phyloP scores from a whole-genome alignment of 2,329 filamentous ascomycete species.

The Aspergillus sp. region DNA sequence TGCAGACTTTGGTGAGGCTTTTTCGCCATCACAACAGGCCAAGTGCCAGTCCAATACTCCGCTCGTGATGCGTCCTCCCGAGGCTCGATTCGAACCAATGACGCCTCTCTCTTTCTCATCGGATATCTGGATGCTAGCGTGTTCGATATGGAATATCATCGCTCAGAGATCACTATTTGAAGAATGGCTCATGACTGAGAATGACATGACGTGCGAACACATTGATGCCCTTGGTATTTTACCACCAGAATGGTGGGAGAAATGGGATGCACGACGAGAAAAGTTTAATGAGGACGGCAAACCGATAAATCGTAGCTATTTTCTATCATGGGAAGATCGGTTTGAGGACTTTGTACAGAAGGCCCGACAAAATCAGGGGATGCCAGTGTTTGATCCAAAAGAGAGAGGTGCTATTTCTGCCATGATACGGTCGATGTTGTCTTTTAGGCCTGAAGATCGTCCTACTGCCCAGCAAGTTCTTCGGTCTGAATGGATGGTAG shows the following conservation, averaged over 20 bases:
- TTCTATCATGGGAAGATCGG: conserved; percentile 17
- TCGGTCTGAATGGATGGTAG: conserved; percentile 25
- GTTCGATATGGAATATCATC: conserved; percentile 31
- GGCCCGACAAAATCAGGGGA: conserved; percentile 17
- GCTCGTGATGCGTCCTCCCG: conserved; percentile 22
- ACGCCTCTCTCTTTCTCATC: conserved; percentile 24
- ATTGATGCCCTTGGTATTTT: conserved; percentile 27
- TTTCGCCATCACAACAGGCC: conserved; percentile 7
- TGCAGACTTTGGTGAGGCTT: conserved; percentile 22
- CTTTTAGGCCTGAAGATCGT: conserved; percentile 20
- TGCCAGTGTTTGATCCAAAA: conserved; percentile 13
- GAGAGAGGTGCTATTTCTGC: conserved; percentile 21
- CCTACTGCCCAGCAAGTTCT: conserved; percentile 19
- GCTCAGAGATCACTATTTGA: conserved; percentile 18
- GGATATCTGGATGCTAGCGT: conserved; percentile 23
- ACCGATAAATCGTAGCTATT: too few species aligned
- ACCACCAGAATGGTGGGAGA: conserved; percentile 23
- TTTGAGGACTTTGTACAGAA: conserved; percentile 24
- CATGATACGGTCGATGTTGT: conserved; percentile 23
- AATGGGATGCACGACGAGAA: conserved; percentile 17
- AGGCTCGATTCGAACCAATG: conserved; percentile 26
- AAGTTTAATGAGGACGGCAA: conserved; percentile 18
- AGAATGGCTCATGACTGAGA: conserved; percentile 18
- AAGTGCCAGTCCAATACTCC: conserved; percentile 12
- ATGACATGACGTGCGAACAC: conserved; percentile 26